Base-by-base conservation (phyloP, 2,329 filamentous ascomycete species). In the Allantophomopsis lycopodina region DNA sequence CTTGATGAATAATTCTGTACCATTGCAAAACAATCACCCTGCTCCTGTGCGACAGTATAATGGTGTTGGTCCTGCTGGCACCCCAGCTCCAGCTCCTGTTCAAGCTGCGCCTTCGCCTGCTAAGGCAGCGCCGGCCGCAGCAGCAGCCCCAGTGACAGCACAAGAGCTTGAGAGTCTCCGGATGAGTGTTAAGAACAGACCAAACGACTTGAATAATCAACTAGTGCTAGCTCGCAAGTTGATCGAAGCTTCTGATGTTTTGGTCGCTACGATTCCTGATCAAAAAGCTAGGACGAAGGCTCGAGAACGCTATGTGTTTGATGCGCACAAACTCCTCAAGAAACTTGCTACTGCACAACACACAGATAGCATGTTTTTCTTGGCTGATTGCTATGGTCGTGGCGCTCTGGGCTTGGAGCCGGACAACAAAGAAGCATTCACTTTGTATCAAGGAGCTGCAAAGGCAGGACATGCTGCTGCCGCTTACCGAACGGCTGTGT, bases 401-500 rank as follows among this genome's bases (percentile, higher is more conserved):
- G 88, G 89, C 4, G 62, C 75, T 7, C 72, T 96, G 16, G 86
- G 88, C 5, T 63, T 84, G 11, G 79, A 89, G 50, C 69, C 77
- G 0, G 89, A 96, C 51, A 76, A 83, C 39, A 94, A 93, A 54
- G 88, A 96, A 62, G 91, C 91, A 0, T 98, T 95, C 57, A 79
- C 76, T 2, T 66, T 96, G 8, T 98, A 98, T 52, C 88, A 95
- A 59, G 87, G 86, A 8, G 87, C 89, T 2, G 91, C 91, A 1
- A 98, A 96, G 62, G 63, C 80, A 11, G 85, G 85, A 1, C 87
- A 98, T 57, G 72, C 83, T 2, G 79, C 83, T 40, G 84, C 86
- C 20, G 91, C 91, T 0, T 98, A 96, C 58, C 76, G 91, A 40
- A 94, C 91, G 18, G 91, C 91, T 1, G 89, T 98, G 0, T 98